Evolutionary conservation across 2,329 filamentous ascomycete species (phyloP).

Genomic region (Lasiodiplodia theobromae): DNA sequence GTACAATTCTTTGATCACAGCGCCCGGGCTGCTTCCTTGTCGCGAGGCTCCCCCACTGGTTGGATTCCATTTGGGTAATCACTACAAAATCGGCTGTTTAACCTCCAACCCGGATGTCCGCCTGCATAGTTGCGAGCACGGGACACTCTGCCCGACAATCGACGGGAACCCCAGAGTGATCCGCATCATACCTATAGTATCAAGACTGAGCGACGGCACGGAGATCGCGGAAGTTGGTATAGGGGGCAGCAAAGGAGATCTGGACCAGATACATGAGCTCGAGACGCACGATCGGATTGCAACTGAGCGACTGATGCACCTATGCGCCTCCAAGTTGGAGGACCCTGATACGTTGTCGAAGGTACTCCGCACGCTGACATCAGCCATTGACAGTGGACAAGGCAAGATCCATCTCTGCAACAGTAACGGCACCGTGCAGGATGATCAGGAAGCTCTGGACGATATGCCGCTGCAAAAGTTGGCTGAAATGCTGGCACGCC

Average conservation of each 20-base stretch:
- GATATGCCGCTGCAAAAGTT: conserved; percentile 43
- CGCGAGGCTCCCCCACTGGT: conserved; percentile 72
- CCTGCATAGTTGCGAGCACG: conserved; percentile 87
- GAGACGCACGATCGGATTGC: conserved; percentile 58
- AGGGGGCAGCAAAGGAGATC: conserved; percentile 79
- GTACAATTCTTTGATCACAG: conserved; percentile 65
- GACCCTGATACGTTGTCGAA: conserved; percentile 44
- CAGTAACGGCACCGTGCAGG: conserved; percentile 38
- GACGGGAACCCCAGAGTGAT: conserved; percentile 62
- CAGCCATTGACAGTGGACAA: conserved; percentile 33
- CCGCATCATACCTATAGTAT: conserved; percentile 80
- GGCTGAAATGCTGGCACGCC: conserved; percentile 38
- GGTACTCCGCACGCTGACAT: conserved; percentile 46
- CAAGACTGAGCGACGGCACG: conserved; percentile 64
- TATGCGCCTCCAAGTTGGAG: conserved; percentile 55
- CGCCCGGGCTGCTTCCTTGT: conserved; percentile 52
- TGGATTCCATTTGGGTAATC: conserved; percentile 79
- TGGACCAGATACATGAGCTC: conserved; percentile 72
- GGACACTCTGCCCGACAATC: conserved; percentile 65
- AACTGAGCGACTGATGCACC: conserved; percentile 60
- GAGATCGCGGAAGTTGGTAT: conserved; percentile 77
- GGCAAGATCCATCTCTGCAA: conserved; percentile 39
- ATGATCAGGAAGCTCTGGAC: conserved; percentile 32
- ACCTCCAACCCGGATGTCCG: conserved; percentile 68
- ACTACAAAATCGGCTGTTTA: conserved; percentile 72